phyloP scores from a whole-genome alignment of 2,329 filamentous ascomycete genomes.

The Ophiostoma ips region DNA sequence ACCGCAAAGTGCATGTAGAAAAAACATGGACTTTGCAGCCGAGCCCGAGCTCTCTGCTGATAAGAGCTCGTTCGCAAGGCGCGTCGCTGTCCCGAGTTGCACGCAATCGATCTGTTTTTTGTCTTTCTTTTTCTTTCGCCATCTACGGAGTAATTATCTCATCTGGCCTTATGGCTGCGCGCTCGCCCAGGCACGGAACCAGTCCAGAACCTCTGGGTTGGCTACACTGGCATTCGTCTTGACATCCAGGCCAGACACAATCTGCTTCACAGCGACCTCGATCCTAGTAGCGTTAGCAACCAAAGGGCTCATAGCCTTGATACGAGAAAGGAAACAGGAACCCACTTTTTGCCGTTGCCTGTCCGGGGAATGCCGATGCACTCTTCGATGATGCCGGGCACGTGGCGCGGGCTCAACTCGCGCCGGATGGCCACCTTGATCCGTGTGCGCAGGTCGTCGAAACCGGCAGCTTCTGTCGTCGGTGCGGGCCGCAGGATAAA shows the following conservation, averaged over 20 bases:
- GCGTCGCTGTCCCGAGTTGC: too few relatives aligned
- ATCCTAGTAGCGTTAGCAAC: slow-evolving; percentile 39
- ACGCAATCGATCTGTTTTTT: too few relatives aligned
- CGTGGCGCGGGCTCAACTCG: slow-evolving; percentile 78
- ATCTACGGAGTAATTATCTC: too few relatives aligned
- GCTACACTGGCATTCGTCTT: slow-evolving; percentile 89
- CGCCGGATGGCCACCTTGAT: slow-evolving; percentile 58
- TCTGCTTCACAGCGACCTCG: slow-evolving; percentile 92
- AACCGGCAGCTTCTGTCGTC: slow-evolving; percentile 29
- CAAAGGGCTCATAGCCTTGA: too few relatives aligned
- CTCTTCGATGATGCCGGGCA: slow-evolving; percentile 69
- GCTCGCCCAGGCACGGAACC: slow-evolving; percentile 69
- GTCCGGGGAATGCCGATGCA: slow-evolving; percentile 80
- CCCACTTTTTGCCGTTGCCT: slow-evolving; percentile 87
- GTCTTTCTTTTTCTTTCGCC: too few relatives aligned
- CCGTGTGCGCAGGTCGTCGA: slow-evolving; percentile 45
- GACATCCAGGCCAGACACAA: slow-evolving; percentile 72
- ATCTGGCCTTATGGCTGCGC: slow-evolving; percentile 25
- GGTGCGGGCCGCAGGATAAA: slow-evolving; percentile 53
- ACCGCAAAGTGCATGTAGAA: too few relatives aligned
- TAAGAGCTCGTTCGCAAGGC: too few relatives aligned
- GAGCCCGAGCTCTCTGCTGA: too few relatives aligned
- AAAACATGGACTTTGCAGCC: too few relatives aligned
- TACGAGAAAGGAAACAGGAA: slow-evolving; percentile 14
- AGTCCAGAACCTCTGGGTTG: slow-evolving; percentile 75